Conservation (phyloP, 352 stramenopile genomes). For the Achlya hypogyna region DNA sequence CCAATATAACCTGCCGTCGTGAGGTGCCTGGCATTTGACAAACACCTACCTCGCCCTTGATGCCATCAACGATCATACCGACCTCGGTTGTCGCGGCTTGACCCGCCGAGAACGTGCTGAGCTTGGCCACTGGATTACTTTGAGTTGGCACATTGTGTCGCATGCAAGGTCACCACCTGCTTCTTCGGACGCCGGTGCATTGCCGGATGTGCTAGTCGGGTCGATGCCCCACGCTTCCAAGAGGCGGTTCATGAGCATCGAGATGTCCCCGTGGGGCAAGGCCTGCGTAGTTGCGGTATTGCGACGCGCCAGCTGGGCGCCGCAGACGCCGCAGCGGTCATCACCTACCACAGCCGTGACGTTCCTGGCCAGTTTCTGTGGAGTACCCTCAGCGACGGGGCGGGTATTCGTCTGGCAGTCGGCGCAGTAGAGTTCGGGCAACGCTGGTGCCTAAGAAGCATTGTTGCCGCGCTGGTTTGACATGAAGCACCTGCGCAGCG, state of each 20-base stretch:
- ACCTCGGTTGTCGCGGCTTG: slow-evolving; percentile 68
- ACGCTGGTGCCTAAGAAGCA: not conserved
- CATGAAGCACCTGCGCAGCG: not conserved
- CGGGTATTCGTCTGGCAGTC: not conserved
- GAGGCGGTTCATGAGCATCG: slow-evolving; percentile 5
- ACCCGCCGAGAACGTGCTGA: slow-evolving; percentile 57
- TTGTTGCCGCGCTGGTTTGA: no score
- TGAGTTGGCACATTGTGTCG: not conserved
- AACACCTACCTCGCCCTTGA: slow-evolving; percentile 54
- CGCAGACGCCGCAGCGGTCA: not conserved
- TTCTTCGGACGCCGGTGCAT: slow-evolving; percentile 39
- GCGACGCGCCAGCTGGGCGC: not conserved
- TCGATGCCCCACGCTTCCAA: slow-evolving; percentile 12
- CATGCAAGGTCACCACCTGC: slow-evolving; percentile 26
- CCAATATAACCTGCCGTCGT: slow-evolving; percentile 41
- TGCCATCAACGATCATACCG: slow-evolving; percentile 43
- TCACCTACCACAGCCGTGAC: not conserved
- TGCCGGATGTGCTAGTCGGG: not conserved
- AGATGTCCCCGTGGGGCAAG: not conserved
- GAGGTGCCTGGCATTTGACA: not conserved
- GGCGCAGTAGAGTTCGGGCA: not conserved
- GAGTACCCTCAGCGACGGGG: not conserved
- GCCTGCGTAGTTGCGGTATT: not conserved
- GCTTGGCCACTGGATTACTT: slow-evolving; percentile 32
- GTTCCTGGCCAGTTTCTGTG: not conserved